Base-by-base conservation (phyloP, 192 early-diverging fungal species). In the Backusella sp. region DNA sequence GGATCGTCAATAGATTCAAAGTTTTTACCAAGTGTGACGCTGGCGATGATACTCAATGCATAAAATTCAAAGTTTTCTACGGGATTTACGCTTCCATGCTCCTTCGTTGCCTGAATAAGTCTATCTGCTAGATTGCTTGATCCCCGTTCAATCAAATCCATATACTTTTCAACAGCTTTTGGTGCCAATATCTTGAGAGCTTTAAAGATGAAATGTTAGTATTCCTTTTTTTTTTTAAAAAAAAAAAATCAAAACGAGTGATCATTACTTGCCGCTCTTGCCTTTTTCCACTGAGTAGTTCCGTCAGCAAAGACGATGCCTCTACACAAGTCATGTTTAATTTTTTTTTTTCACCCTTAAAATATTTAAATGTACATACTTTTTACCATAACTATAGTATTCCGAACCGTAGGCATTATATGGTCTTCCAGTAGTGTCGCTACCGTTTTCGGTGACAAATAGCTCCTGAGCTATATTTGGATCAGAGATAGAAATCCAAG, bases 201-300 rank as follows among this genome's bases (percentile, higher is more conserved):
- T 73, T 62, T 34, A 62, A 46, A 28, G 1, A 32, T 70, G 14
- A 15, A 17, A 37, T 32, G 4, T 46, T 23, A 70, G 1, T 6
- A 21, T 19, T 39, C 1, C 35, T 36, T 39, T 32, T 19, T 46
- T 19, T 46, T 46, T 15, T 32, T 32, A 32, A 32, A 32, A 46
- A 36, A 36, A 32, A 30, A 21, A 23, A 17, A n/a, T 32, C 1
- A 41, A 39, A 35, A 67, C 30, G 6, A 17, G 34, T 36, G 14
- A n/a, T 30, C 8, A 19, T 73, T 62, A 73, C 72, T 53, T 73
- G 72, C 72, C 15, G 30, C 17, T 73, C 72, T 73, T 37, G 35
- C 4, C 23, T 62, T 73, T 23, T 62, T 56, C 72, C 72, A 73
- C 14, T 75, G 12, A 37, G 39, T 2, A 34, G 35, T 36, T 30